Evolutionary conservation across 768 basidiomycete species (phyloP).

Genomic region (Pleurotus eryngii): DNA sequence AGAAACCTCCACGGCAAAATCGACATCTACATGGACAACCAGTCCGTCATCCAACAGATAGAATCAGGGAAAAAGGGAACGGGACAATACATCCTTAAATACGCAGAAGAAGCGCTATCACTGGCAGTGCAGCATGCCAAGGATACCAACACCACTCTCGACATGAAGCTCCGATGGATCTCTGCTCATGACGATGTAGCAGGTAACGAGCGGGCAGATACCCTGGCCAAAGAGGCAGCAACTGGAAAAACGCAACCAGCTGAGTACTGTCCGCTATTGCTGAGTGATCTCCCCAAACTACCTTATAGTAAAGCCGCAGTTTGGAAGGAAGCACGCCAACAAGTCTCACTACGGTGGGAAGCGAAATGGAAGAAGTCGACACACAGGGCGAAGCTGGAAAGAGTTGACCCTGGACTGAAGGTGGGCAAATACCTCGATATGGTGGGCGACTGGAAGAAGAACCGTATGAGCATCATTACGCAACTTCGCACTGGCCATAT

Average conservation of each 20-base stretch:
- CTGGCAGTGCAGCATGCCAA: background rate
- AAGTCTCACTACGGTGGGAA: too few relatives aligned
- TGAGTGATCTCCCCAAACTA: background rate
- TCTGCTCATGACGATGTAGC: conserved; percentile 19
- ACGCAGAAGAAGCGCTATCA: background rate
- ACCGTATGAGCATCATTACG: background rate
- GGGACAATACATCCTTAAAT: background rate
- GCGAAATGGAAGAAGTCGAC: background rate
- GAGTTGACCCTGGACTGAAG: background rate
- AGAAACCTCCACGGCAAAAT: background rate
- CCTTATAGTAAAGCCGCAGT: too few relatives aligned
- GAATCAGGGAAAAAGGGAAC: background rate
- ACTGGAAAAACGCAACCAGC: background rate
- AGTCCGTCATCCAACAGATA: conserved; percentile 8
- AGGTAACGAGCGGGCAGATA: conserved; percentile 17
- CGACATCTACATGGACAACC: conserved; percentile 14
- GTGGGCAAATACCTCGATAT: background rate
- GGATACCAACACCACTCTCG: background rate
- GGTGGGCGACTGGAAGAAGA: conserved; percentile 2
- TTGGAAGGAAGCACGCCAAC: too few relatives aligned
- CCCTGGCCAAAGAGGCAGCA: conserved; percentile 20
- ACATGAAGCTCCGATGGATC: conserved; percentile 19
- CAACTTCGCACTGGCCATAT: background rate
- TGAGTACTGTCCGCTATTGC: background rate
- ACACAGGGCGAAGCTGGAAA: background rate